These are phyloP conservation scores for Fusarium austroafricanum DNA, from an alignment of 2,329 filamentous ascomycete genomes.

Conservation along the genomic window DNA sequence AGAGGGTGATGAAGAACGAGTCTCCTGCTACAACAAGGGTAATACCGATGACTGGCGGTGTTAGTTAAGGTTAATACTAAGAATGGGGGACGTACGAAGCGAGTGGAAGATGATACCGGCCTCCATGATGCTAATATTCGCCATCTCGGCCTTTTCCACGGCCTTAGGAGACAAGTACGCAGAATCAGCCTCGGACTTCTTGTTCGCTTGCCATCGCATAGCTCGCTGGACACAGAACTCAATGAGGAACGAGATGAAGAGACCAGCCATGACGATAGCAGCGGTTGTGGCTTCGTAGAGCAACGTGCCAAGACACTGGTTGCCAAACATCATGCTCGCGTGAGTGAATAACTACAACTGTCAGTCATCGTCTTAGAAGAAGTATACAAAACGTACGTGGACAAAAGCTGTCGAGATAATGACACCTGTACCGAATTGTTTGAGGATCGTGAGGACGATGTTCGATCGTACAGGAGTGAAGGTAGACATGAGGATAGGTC, in stretches of 20 bases:
- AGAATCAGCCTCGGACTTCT: slow-evolving; percentile 39
- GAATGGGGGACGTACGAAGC: slow-evolving; percentile 59
- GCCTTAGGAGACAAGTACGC: slow-evolving; percentile 37
- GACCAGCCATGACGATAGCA: slow-evolving; percentile 78
- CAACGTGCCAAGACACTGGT: slow-evolving; percentile 73
- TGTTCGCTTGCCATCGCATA: slow-evolving; percentile 53
- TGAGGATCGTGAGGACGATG: slow-evolving; percentile 70
- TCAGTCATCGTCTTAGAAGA: no score
- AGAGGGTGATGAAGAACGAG: slow-evolving; percentile 65
- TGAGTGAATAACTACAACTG: slow-evolving; percentile 73
- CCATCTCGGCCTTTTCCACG: slow-evolving; percentile 44
- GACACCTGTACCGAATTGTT: slow-evolving; percentile 80
- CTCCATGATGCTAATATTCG: slow-evolving; percentile 71
- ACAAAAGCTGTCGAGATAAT: slow-evolving; percentile 78
- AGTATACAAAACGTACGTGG: slow-evolving; percentile 61
- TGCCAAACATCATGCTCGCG: slow-evolving; percentile 76
- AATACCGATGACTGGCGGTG: slow-evolving; percentile 66
- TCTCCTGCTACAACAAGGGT: slow-evolving; percentile 70
- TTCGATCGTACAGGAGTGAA: slow-evolving; percentile 63
- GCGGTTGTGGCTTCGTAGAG: slow-evolving; percentile 76
- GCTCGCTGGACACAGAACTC: slow-evolving; percentile 74
- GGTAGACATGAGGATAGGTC: slow-evolving; percentile 71
- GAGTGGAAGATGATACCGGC: slow-evolving; percentile 82
- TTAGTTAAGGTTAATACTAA: neutral
- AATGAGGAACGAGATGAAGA: slow-evolving; percentile 77